These are phyloP conservation scores for Xylariaceae sp. DNA, from an alignment of 2,329 filamentous ascomycete genomes.

Conservation along the genomic window DNA sequence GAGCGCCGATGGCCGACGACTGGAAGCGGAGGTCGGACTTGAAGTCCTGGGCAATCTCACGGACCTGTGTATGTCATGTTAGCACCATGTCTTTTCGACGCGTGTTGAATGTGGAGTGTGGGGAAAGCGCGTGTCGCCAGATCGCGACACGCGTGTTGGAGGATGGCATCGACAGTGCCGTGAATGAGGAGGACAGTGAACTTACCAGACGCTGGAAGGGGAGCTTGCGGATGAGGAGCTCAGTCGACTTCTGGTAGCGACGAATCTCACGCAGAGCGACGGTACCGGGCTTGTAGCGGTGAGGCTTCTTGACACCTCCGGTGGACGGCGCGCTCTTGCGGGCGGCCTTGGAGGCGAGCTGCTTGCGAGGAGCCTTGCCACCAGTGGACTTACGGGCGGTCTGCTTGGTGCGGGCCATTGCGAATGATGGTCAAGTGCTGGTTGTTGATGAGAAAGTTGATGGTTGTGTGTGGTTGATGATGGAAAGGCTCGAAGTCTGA, in stretches of 20 bases:
- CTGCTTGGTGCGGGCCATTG: constrained; percentile 61
- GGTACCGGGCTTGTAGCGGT: constrained; percentile 84
- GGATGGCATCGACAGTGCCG: not conserved
- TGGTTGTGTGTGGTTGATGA: constrained; percentile 23
- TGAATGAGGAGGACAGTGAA: constrained; percentile 6
- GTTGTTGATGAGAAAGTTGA: constrained; percentile 21
- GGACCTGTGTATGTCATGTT: constrained; percentile 44
- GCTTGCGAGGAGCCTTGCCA: constrained; percentile 81
- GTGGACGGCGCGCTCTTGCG: constrained; percentile 97
- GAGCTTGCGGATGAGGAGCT: constrained; percentile 93
- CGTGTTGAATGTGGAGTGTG: not conserved
- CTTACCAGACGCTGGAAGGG: constrained; percentile 90
- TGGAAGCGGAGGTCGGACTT: constrained; percentile 96
- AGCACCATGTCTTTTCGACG: constrained; percentile 10
- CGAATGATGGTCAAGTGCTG: constrained; percentile 24
- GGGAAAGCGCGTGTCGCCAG: constrained; percentile 1
- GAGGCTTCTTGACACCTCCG: constrained; percentile 94
- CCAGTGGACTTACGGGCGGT: constrained; percentile 69
- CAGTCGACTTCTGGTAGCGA: constrained; percentile 95
- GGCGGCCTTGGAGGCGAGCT: constrained; percentile 98
- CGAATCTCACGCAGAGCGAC: constrained; percentile 98
- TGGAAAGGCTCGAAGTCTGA: constrained; percentile 21
- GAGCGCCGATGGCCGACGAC: constrained; percentile 91
- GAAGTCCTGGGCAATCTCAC: constrained; percentile 94
- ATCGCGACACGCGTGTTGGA: constrained; percentile 2